Evolutionary conservation across 345 rosid species (phyloP).

Genomic region (Sisymbrium irio): DNA sequence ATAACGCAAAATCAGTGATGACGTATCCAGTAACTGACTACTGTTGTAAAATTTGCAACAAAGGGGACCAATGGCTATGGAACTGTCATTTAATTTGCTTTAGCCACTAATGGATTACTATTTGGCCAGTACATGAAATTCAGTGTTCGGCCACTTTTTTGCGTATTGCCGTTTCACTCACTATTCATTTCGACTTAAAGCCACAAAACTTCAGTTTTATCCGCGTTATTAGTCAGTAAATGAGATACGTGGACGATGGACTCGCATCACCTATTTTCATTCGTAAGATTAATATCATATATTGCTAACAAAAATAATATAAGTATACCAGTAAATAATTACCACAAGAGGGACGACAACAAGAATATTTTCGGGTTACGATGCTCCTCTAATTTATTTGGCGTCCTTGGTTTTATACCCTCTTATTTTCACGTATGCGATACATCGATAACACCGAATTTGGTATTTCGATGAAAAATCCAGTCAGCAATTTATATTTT

Average conservation of each 20-base stretch:
- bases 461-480: background rate
- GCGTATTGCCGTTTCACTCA: background rate
- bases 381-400: background rate
- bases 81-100: background rate
- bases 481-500: background rate
- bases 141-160: background rate
- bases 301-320: background rate
- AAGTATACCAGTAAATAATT: background rate
- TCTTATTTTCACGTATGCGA: background rate
- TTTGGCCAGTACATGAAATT: background rate
- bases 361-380: constrained; percentile 11
- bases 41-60: background rate
- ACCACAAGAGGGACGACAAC: background rate
- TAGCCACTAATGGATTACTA: background rate
- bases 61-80: background rate
- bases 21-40: background rate
- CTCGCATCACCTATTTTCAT: too few species aligned
- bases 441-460: background rate
- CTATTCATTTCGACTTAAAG: background rate
- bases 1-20: too few species aligned
- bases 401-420: background rate
- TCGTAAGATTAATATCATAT: background rate
- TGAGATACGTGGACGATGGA: too few species aligned
- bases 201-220: background rate
- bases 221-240: background rate